Evolutionary conservation across 1,139 yeast species (phyloP), one percentile per base, ranked within the genome.

Genomic region (Kodamaea derodonti): DNA sequence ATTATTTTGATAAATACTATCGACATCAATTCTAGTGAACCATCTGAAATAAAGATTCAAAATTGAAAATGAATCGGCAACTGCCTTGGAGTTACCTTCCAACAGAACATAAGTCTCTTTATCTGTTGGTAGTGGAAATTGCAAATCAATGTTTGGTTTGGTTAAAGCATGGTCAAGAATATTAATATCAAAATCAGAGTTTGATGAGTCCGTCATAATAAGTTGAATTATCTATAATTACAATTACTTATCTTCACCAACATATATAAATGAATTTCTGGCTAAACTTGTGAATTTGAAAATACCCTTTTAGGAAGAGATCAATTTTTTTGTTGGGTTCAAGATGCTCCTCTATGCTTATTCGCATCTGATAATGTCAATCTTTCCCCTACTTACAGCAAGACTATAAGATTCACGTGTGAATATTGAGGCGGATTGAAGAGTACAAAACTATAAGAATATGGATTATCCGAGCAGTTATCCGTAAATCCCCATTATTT

Each of bases 91-190:
- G 47, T 68, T 67, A 13, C 56, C 61, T 3, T 56, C 57, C 14
- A 61, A 35, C 15, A 53, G 49, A 14, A 67, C 49, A 31, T 58
- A 55, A 6, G 62, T 52, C 14, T 58, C 62, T 30, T 57, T 48
- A 38, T 66, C 70, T 11, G 52, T 52, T 7, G 75, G 75, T 13
- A 69, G 54, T 0, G 75, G 74, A 42, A 67, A 66, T 4, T 62
- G 46, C 27, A 68, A 54, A 3, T 55, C 61, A 28, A 69, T 47
- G 26, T 49, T 50, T 22, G 74, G 73, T 4, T 46, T 32, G 1
- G 44, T 37, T 16, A 59, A 47, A 3, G 68, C 63, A 46, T 62
- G 58, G 10, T 65, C 66, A 22, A 69, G 56, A 36, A 69, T 54
- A 45, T 69, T 67, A 42, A 69, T 56, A 41, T 69, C 57, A 33